Conservation (phyloP, 306 rosid genomes). For the Hippophae gyantsensis region DNA sequence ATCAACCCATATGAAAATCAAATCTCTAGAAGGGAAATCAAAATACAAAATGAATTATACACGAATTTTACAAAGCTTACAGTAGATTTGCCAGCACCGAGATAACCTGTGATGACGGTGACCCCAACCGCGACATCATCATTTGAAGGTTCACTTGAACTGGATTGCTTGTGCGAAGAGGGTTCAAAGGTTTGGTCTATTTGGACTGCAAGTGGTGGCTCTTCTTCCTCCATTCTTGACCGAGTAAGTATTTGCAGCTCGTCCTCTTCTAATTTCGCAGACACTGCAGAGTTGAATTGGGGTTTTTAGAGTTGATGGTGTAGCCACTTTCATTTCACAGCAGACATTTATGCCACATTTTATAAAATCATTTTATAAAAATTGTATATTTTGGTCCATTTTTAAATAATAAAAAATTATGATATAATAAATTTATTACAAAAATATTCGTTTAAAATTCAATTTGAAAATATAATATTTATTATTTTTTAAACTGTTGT, state of each 20-base stretch:
- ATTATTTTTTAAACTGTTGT: too few relatives aligned
- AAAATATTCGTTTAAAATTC: too few relatives aligned
- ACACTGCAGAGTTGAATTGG: too few relatives aligned
- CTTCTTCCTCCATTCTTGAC: slow-evolving; percentile 52
- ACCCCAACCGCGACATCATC: slow-evolving; percentile 59
- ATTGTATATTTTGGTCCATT: too few relatives aligned
- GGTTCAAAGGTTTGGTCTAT: slow-evolving; percentile 30
- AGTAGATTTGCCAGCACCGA: slow-evolving; percentile 95
- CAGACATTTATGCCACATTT: too few relatives aligned
- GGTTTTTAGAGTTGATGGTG: too few relatives aligned
- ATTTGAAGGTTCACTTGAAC: slow-evolving; percentile 1
- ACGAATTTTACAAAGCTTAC: slow-evolving; percentile 27
- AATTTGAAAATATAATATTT: too few relatives aligned
- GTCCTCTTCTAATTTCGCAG: too few relatives aligned
- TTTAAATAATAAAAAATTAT: too few relatives aligned
- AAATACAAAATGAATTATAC: neutral
- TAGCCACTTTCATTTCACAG: too few relatives aligned
- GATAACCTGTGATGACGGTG: slow-evolving; percentile 90
- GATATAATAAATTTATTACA: too few relatives aligned
- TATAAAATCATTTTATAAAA: too few relatives aligned
- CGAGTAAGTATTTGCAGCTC: neutral
- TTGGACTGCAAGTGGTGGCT: slow-evolving; percentile 71
- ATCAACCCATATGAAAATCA: neutral
- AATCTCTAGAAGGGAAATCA: neutral
- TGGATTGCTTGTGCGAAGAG: slow-evolving; percentile 12